Evolutionary conservation across 371 early-diverging fungal genomes (phyloP).

Genomic region (Lichtheimia hyalospora): DNA sequence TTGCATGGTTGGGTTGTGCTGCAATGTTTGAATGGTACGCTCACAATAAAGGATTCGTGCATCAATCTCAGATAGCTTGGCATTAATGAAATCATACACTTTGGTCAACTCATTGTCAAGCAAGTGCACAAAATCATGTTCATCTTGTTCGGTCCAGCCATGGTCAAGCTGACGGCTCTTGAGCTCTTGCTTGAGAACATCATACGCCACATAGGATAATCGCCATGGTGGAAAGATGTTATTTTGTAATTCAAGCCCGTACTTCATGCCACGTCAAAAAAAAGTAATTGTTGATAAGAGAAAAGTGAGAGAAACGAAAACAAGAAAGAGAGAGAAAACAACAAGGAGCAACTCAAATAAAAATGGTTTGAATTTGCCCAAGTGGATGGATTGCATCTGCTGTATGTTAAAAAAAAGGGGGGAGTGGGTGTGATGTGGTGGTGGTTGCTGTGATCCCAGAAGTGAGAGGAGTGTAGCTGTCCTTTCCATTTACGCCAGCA

Average conservation of each 20-base stretch:
- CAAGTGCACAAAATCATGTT: constrained; percentile 74
- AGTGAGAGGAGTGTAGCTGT: too few relatives aligned
- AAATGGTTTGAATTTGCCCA: not conserved
- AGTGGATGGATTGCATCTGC: not conserved
- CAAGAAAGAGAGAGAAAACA: not conserved
- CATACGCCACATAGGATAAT: constrained; percentile 91
- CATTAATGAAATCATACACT: constrained; percentile 76
- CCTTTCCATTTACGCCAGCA: too few relatives aligned
- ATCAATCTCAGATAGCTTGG: constrained; percentile 88
- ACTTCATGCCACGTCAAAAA: constrained; percentile 30
- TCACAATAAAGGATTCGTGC: constrained; percentile 81
- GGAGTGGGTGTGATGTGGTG: constrained; percentile 1
- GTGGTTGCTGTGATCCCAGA: too few relatives aligned
- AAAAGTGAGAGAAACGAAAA: not conserved
- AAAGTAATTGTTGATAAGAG: not conserved
- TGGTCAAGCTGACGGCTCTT: constrained; percentile 53
- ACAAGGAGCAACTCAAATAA: not conserved
- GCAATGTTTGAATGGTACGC: constrained; percentile 41
- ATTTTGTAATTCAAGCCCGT: constrained; percentile 44
- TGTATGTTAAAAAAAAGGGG: not conserved
- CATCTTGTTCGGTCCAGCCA: constrained; percentile 71
- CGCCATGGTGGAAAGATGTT: constrained; percentile 68
- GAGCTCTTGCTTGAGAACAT: constrained; percentile 81
- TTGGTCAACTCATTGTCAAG: constrained; percentile 90
- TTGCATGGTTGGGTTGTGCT: constrained; percentile 22